Evolutionary conservation across 2,329 filamentous ascomycete species (phyloP).

Genomic region (Colletotrichum sp.): DNA sequence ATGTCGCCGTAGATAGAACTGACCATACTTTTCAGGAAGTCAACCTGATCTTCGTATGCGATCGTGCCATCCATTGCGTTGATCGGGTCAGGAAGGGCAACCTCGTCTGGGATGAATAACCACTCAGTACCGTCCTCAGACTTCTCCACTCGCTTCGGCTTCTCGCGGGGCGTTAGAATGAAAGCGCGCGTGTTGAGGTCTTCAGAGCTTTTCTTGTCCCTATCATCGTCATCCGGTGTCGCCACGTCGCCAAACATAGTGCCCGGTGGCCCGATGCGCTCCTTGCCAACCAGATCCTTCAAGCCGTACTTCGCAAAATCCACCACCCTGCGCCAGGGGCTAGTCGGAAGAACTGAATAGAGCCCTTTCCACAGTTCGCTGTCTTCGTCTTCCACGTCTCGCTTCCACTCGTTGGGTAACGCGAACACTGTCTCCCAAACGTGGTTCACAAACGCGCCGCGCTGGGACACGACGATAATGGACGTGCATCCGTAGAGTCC

Average conservation of each 20-base stretch:
- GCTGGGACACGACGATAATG: background rate
- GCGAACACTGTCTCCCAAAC: background rate
- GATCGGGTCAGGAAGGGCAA: background rate
- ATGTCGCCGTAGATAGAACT: background rate
- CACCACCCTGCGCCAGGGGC: background rate
- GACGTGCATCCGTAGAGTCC: background rate
- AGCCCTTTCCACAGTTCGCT: background rate
- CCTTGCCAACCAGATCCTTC: background rate
- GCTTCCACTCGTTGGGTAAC: background rate
- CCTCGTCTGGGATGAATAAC: background rate
- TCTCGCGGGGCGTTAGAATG: background rate
- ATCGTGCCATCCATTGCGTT: background rate
- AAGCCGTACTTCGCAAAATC: background rate
- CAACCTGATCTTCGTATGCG: background rate
- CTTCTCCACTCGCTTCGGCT: fast-evolving
- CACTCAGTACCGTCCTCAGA: background rate
- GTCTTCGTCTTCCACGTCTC: fast-evolving
- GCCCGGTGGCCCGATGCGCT: background rate
- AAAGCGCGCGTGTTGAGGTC: background rate
- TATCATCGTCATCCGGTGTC: background rate
- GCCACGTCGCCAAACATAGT: background rate
- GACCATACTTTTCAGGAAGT: background rate
- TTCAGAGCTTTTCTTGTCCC: background rate
- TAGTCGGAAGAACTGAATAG: fast-evolving
- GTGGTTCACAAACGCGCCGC: background rate